Conservation (phyloP, 177 flowering plant genomes). For the Tripterygium wilfordii region DNA sequence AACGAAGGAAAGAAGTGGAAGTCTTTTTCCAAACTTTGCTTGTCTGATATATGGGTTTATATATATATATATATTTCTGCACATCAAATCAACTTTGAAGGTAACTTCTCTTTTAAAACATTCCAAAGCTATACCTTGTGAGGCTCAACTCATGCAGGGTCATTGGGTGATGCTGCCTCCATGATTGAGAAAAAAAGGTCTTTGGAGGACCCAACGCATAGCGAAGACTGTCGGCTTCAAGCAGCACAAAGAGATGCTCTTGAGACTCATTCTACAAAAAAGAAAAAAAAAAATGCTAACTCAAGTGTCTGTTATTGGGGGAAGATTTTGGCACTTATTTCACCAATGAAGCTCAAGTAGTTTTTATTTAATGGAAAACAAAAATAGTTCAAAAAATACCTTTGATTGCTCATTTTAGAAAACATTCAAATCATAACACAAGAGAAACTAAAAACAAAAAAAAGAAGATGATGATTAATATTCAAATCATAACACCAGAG, state of each 20-base stretch:
- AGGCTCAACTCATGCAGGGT: constrained; percentile 21
- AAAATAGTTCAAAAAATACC: too few species aligned
- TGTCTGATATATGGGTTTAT: constrained; percentile 23
- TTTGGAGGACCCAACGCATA: constrained; percentile 27
- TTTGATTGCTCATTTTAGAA: too few species aligned
- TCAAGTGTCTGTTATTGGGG: too few species aligned
- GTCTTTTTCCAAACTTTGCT: constrained; percentile 44
- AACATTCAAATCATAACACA: too few species aligned
- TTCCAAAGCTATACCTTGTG: constrained; percentile 21
- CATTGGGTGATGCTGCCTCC: constrained; percentile 23
- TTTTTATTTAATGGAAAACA: too few species aligned
- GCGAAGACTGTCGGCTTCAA: constrained; percentile 25
- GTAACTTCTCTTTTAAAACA: constrained; percentile 53
- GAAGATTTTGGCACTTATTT: too few species aligned
- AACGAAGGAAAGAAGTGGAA: constrained; percentile 53
- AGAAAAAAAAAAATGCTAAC: constrained; percentile 12
- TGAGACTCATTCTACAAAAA: constrained; percentile 18
- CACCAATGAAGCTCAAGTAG: background rate
- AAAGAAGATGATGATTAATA: too few species aligned
- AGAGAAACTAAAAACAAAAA: too few species aligned
- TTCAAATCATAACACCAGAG: too few species aligned
- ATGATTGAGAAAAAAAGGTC: constrained; percentile 33
- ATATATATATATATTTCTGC: too few species aligned
- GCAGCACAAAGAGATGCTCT: constrained; percentile 19
- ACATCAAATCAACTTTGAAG: constrained; percentile 32